These are phyloP conservation scores for Pestalotiopsis sp. DNA, from an alignment of 2,329 filamentous ascomycete genomes.

Conservation along the genomic window DNA sequence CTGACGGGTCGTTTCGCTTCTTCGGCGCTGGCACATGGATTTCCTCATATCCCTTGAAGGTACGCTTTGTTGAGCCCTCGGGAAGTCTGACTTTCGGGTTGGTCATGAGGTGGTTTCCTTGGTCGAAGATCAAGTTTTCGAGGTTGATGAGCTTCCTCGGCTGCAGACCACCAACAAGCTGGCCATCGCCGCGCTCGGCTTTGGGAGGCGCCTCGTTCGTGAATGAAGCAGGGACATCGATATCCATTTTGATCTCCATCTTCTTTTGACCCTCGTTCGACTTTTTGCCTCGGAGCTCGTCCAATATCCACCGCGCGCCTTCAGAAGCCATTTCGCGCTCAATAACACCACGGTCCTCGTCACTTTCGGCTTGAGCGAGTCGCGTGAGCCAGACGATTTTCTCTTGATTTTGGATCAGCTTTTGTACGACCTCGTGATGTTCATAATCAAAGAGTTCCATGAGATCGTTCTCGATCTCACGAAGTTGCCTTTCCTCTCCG, in stretches of 20 bases:
- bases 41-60: slow-evolving; percentile 98
- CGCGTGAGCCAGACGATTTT: slow-evolving; percentile 95
- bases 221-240: slow-evolving; percentile 71
- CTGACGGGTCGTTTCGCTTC: slow-evolving; percentile 78
- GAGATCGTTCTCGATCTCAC: slow-evolving; percentile 96
- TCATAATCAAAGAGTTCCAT: slow-evolving; percentile 99
- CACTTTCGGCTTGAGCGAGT: slow-evolving; percentile 80
- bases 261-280: slow-evolving; percentile 64
- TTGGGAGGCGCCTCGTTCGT: slow-evolving; percentile 52
- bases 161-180: slow-evolving; percentile 79
- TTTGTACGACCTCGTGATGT: slow-evolving; percentile 88
- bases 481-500: slow-evolving; percentile 80
- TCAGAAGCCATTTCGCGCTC: slow-evolving; percentile 92
- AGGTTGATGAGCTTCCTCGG: slow-evolving; percentile 89
- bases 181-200: slow-evolving; percentile 64
- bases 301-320: slow-evolving; percentile 82
- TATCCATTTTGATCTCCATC: slow-evolving; percentile 94
- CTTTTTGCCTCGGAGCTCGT: slow-evolving; percentile 81
- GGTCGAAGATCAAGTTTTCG: slow-evolving; percentile 94
- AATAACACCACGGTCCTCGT: slow-evolving; percentile 73
- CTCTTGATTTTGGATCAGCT: slow-evolving; percentile 87
- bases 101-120: slow-evolving; percentile 99
- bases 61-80: slow-evolving; percentile 91
- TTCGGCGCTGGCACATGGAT: slow-evolving; percentile 96
- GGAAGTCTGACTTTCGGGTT: slow-evolving; percentile 93